A percentile compares a stretch with the other conserved stretches of the same genome.
phyloP scores from a whole-genome alignment of 441 rosid genomes.

The Macaranga tanarius region DNA sequence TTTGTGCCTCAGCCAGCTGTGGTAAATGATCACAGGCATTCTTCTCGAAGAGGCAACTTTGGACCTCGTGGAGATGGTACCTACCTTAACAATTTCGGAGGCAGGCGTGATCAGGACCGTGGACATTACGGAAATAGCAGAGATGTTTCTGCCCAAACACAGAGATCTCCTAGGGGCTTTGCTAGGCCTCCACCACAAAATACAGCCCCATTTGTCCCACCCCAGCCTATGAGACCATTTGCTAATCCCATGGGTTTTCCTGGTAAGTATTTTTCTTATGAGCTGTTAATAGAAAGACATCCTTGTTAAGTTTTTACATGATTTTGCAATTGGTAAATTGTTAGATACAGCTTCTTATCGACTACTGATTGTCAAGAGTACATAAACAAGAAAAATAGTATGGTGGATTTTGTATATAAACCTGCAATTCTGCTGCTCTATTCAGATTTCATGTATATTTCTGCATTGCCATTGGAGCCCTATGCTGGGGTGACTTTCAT shows the following conservation, averaged over 20 bases:
- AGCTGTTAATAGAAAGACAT: neutral
- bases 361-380: too few relatives aligned
- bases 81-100: slow-evolving; percentile 39
- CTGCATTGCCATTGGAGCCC: slow-evolving; percentile 40
- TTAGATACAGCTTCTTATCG: too few relatives aligned
- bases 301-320: too few relatives aligned
- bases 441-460: slow-evolving; percentile 53
- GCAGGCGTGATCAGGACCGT: slow-evolving; percentile 62
- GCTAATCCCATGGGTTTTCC: slow-evolving; percentile 49
- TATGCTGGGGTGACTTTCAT: slow-evolving; percentile 43
- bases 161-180: slow-evolving; percentile 60
- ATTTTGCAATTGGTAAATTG: too few relatives aligned
- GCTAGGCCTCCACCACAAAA: slow-evolving; percentile 55
- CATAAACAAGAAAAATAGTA: neutral
- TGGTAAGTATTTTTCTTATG: slow-evolving; percentile 40
- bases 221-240: slow-evolving; percentile 50
- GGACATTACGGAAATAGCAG: slow-evolving; percentile 62
- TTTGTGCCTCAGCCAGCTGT: slow-evolving; percentile 36
- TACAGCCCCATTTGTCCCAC: slow-evolving; percentile 50
- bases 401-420: slow-evolving; percentile 18
- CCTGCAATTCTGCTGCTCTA: slow-evolving; percentile 15
- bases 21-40: slow-evolving; percentile 36
- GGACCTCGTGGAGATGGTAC: slow-evolving; percentile 56
- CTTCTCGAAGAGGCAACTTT: slow-evolving; percentile 46
- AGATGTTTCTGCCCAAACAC: slow-evolving; percentile 62